These are phyloP conservation scores for Plasmodium gonderi DNA, from an alignment of 169 alveolate genomes.

Conservation along the genomic window DNA sequence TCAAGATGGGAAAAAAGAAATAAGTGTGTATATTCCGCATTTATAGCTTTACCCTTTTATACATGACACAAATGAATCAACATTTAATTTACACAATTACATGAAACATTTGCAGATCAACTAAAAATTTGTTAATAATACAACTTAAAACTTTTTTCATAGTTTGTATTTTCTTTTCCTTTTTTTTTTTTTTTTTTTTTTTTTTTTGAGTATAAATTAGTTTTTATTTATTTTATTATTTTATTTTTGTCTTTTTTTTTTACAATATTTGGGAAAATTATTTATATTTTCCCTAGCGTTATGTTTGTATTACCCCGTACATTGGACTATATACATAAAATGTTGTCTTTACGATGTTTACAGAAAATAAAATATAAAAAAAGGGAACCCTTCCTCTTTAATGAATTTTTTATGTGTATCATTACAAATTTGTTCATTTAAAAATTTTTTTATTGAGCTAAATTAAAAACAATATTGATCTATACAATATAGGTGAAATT, in stretches of 20 bases:
- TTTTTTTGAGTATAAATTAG: conserved; percentile 4
- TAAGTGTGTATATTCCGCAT: background rate
- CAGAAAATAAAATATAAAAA: conserved; percentile 8
- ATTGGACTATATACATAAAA: conserved; percentile 2
- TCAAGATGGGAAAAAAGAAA: background rate
- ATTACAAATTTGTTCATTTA: background rate
- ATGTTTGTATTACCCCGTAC: background rate
- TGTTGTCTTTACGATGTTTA: conserved; percentile 9
- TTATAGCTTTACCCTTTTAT: background rate
- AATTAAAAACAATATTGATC: background rate
- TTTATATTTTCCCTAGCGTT: background rate
- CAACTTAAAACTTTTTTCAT: conserved; percentile 4
- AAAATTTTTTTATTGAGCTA: background rate
- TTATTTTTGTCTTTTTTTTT: background rate
- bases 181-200: background rate
- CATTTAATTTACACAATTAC: conserved; percentile 7
- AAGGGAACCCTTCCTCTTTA: conserved; percentile 19
- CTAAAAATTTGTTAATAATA: conserved; percentile 29
- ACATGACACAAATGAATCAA: background rate
- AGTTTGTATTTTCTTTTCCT: background rate
- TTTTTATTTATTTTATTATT: background rate
- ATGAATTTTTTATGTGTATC: background rate
- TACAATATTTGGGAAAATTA: conserved; percentile 2
- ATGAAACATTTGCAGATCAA: background rate
- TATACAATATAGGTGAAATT: background rate